Base-by-base conservation (phyloP, 257 asterid species). In the Verbena officinalis region DNA sequence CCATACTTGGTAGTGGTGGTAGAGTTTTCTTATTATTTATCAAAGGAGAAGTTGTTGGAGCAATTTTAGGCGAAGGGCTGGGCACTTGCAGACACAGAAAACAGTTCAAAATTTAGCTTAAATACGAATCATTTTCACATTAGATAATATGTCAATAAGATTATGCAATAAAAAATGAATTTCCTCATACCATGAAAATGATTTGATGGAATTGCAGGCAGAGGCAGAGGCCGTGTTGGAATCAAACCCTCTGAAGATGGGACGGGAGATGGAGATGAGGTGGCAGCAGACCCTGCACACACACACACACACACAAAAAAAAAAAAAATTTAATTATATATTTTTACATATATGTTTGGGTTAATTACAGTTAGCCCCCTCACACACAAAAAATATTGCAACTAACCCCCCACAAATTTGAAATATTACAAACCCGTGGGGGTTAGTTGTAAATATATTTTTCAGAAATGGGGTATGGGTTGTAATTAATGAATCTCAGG, bases 1-100 rank as follows among this genome's bases (percentile, higher is more conserved):
- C 53, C 69, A 88, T 63, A 60, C 75, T 70, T 63, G 88, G 87
- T 43, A 83, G 73, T 44, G 89, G 85, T 54, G 84, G 80, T 62
- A 71, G 85, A 49, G 78, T 44, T 71, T 59, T 78, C 64, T 33
- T 62, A 53, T 59, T 57, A 48, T 64, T 75, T 57, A 48, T 70
- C 64, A 46, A 23, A 12, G 78, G 81, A 68, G 77, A 72, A 65
- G 75, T 74, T 54, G 46, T 23, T 17, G 95, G 96, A 14, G 88
- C 82, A 62, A 82, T 55, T 4, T 69, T 70, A 45, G 96, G 96
- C 24, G 82, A 71, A 56, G 68, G 71, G 69, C 73, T 70, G 39
- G 91, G 84, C 58, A 67, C 82, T 83, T 57, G 59, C 19, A 58
- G 50, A 73, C 54, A 67, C 48, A 69, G 24, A 65, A 11, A 55